Evolutionary conservation across 139 green algal genomes (phyloP).

Genomic region (Chlorokybus atmophyticus): DNA sequence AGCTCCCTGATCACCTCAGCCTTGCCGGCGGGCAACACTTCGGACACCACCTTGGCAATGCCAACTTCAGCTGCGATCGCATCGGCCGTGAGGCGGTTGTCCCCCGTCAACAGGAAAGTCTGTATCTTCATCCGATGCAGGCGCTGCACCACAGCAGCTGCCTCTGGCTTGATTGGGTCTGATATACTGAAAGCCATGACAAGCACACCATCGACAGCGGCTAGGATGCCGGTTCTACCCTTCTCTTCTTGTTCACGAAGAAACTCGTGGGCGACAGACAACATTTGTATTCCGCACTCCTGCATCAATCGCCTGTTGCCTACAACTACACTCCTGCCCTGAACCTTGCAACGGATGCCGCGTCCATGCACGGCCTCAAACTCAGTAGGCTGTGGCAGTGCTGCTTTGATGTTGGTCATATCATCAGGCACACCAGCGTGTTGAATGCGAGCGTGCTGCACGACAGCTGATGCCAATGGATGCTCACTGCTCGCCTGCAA

Average conservation of each 20-base stretch:
- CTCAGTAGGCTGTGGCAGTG: slow-evolving; percentile 1
- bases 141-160: slow-evolving; percentile 55
- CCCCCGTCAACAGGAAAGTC: slow-evolving; percentile 55
- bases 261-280: neutral
- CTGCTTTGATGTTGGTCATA: no score
- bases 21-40: slow-evolving; percentile 63
- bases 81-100: slow-evolving; percentile 70
- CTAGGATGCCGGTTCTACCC: slow-evolving; percentile 55
- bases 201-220: slow-evolving; percentile 38
- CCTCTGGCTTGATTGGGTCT: slow-evolving; percentile 84
- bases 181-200: slow-evolving; percentile 52
- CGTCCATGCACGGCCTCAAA: slow-evolving; percentile 22
- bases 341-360: slow-evolving; percentile 22
- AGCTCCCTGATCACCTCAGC: slow-evolving; percentile 38
- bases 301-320: slow-evolving; percentile 28
- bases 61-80: slow-evolving; percentile 41
- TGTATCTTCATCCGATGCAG: slow-evolving; percentile 40
- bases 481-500: slow-evolving; percentile 74
- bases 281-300: slow-evolving; percentile 13
- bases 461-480: slow-evolving; percentile 65
- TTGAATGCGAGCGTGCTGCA: slow-evolving; percentile 43
- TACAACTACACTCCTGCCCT: slow-evolving; percentile 13
- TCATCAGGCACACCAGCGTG: no score
- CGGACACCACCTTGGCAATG: slow-evolving; percentile 39
- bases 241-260: slow-evolving; percentile 28